phyloP scores from a whole-genome alignment of 495 filamentous ascomycete genomes.

The Elaphomyces granulatus region DNA sequence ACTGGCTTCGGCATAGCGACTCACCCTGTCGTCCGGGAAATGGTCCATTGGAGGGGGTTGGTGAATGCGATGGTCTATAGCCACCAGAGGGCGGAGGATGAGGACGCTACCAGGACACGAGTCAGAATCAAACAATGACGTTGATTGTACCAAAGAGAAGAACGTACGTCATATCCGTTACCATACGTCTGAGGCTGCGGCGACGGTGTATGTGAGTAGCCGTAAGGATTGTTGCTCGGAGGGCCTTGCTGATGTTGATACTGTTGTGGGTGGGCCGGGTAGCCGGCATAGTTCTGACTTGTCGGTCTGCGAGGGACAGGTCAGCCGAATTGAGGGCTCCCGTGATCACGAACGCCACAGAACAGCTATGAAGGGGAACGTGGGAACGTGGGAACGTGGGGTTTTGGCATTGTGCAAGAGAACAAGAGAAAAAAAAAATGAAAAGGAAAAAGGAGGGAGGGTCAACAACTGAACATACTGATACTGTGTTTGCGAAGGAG shows the following conservation, averaged over 20 bases:
- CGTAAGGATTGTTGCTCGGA: conserved; percentile 29
- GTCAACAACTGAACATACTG: conserved; percentile 10
- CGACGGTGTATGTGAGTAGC: conserved; percentile 30
- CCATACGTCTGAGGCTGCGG: conserved; percentile 23
- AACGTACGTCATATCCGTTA: conserved; percentile 28
- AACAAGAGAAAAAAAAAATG: background rate
- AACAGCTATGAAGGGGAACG: conserved; percentile 4
- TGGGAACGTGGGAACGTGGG: background rate
- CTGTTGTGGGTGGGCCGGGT: conserved; percentile 36
- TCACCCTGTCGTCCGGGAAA: conserved; percentile 25
- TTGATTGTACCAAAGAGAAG: conserved; percentile 1
- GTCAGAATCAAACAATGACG: conserved; percentile 8
- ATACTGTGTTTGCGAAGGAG: conserved; percentile 19
- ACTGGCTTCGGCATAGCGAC: conserved; percentile 1
- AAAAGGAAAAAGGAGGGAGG: background rate
- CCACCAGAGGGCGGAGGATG: conserved; percentile 17
- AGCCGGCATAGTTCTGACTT: conserved; percentile 28
- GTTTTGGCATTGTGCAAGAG: background rate
- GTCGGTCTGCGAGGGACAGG: conserved; percentile 19
- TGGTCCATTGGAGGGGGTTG: conserved; percentile 23
- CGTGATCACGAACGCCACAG: background rate
- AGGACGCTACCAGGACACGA: conserved; percentile 6
- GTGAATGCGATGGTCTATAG: conserved; percentile 19
- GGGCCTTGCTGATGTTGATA: conserved; percentile 15
- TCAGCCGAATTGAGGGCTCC: too few relatives aligned